These are phyloP conservation scores for Nothophoma quercina DNA, from an alignment of 2,329 filamentous ascomycete species.

Conservation along the genomic window DNA sequence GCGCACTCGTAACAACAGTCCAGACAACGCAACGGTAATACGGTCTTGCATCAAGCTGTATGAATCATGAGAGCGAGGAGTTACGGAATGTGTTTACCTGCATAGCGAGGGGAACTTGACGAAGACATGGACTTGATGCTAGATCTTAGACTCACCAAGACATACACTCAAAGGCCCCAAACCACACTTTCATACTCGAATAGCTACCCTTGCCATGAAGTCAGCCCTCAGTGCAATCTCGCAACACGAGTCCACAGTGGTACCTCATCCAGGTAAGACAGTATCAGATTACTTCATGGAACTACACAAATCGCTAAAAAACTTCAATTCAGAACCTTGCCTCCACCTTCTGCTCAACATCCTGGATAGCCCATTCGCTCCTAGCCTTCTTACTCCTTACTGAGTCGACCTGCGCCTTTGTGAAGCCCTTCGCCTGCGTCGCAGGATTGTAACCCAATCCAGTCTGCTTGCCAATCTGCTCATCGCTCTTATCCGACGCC, in stretches of 20 bases:
- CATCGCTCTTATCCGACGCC: conserved; percentile 67
- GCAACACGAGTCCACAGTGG: background rate
- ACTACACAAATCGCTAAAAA: background rate
- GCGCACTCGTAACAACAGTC: too few species aligned
- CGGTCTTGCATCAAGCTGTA: too few species aligned
- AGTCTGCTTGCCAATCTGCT: conserved; percentile 70
- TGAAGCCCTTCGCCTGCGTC: conserved; percentile 87
- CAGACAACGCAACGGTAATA: background rate
- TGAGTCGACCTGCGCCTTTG: conserved; percentile 72
- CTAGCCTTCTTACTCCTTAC: conserved; percentile 73
- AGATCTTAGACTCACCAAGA: conserved; percentile 32
- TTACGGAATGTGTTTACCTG: background rate
- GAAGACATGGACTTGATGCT: conserved; percentile 19
- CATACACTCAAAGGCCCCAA: background rate
- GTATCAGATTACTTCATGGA: background rate
- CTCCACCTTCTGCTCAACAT: conserved; percentile 77
- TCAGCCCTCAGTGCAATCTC: background rate
- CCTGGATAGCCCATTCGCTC: conserved; percentile 78
- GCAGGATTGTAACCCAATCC: conserved; percentile 91
- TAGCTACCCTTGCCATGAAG: too few species aligned
- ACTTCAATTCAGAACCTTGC: conserved; percentile 65
- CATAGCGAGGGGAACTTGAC: background rate
- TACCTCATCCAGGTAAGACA: background rate
- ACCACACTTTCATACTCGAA: background rate
- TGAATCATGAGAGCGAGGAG: background rate